These are phyloP conservation scores for Microcos paniculata DNA, from an alignment of 345 rosid genomes.

Conservation along the genomic window DNA sequence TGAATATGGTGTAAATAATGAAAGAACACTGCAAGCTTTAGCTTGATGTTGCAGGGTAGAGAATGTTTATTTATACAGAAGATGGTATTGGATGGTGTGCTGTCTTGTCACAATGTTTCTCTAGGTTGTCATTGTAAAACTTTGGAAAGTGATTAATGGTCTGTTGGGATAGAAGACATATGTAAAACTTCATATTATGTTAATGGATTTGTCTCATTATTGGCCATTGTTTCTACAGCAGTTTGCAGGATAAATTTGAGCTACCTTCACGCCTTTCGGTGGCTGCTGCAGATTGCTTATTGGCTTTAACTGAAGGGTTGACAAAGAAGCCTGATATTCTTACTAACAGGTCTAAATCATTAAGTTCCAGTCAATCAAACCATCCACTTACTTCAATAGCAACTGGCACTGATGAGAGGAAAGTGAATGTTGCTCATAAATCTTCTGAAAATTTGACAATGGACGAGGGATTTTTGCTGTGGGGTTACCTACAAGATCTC, in stretches of 20 bases:
- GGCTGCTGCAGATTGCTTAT: slow-evolving; percentile 86
- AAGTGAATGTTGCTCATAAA: slow-evolving; percentile 27
- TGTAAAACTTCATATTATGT: slow-evolving; percentile 5
- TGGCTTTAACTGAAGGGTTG: slow-evolving; percentile 68
- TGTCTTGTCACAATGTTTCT: slow-evolving; percentile 1
- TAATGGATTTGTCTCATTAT: neutral
- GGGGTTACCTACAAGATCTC: slow-evolving; percentile 60
- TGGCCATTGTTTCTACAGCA: slow-evolving; percentile 40
- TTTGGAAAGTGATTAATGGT: neutral
- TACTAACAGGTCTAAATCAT: slow-evolving; percentile 33
- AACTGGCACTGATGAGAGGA: slow-evolving; percentile 32
- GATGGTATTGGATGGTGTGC: neutral
- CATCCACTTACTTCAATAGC: slow-evolving; percentile 30
- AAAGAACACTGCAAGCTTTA: neutral
- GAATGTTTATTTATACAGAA: neutral
- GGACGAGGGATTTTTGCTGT: slow-evolving; percentile 51
- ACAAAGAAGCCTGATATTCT: slow-evolving; percentile 49
- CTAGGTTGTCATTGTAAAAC: neutral
- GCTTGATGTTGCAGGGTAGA: slow-evolving; percentile 7
- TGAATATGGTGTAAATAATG: too few relatives aligned
- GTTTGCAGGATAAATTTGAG: slow-evolving; percentile 71
- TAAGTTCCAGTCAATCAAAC: slow-evolving; percentile 31
- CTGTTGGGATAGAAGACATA: neutral
- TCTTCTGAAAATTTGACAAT: slow-evolving; percentile 29
- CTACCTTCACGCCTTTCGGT: slow-evolving; percentile 85